Conservation (phyloP, 495 filamentous ascomycete genomes). For the Delitschia confertaspora region DNA sequence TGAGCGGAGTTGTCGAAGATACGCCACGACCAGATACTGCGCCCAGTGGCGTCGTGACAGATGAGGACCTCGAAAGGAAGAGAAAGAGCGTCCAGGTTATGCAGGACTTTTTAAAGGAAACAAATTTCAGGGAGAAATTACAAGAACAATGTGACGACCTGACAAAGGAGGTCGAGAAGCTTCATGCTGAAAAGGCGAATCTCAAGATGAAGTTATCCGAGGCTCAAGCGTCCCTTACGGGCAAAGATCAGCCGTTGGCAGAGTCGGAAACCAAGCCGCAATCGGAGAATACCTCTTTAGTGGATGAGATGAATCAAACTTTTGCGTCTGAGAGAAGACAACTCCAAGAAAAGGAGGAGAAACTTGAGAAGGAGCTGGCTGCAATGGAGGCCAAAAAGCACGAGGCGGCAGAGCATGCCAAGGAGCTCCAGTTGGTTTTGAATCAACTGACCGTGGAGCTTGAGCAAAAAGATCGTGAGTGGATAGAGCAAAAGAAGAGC, state of each 20-base stretch:
- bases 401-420: slow-evolving; percentile 21
- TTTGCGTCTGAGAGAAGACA: slow-evolving; percentile 14
- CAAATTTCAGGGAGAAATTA: slow-evolving; percentile 15
- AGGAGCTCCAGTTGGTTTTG: slow-evolving; percentile 22
- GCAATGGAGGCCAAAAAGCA: slow-evolving; percentile 19
- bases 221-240: slow-evolving; percentile 14
- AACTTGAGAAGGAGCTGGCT: slow-evolving; percentile 20
- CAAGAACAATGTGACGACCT: slow-evolving; percentile 19
- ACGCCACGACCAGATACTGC: slow-evolving; percentile 13
- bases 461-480: slow-evolving; percentile 17
- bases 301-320: slow-evolving; percentile 20
- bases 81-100: slow-evolving; percentile 18
- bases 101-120: slow-evolving; percentile 29
- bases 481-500: slow-evolving; percentile 19
- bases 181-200: slow-evolving; percentile 14
- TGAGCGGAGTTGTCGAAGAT: slow-evolving; percentile 11
- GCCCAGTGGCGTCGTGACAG: slow-evolving; percentile 15
- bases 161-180: slow-evolving; percentile 14
- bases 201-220: slow-evolving; percentile 21
- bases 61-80: slow-evolving; percentile 14
- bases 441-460: slow-evolving; percentile 21
- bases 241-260: slow-evolving; percentile 14
- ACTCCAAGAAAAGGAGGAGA: slow-evolving; percentile 11
- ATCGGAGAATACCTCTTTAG: neutral
- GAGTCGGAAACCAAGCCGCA: slow-evolving; percentile 1